Evolutionary conservation across 805 yeast species (phyloP).

Genomic region (Teunomyces aglyptinius): DNA sequence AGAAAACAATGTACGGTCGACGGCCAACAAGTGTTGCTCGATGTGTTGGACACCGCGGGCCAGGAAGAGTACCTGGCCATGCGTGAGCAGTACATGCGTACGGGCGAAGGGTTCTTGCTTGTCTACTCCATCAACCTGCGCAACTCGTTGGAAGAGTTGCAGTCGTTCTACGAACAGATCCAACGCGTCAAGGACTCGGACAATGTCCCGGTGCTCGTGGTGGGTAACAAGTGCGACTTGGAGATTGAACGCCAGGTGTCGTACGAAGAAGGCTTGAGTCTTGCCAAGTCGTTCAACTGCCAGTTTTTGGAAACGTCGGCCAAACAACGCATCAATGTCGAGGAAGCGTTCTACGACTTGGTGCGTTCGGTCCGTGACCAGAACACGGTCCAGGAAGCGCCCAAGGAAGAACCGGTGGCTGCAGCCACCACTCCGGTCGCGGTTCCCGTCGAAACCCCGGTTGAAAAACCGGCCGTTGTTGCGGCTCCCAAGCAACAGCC

Average conservation of each 20-base stretch:
- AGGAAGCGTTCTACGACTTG: slow-evolving; percentile 72
- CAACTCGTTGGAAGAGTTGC: slow-evolving; percentile 80
- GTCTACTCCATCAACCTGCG: slow-evolving; percentile 88
- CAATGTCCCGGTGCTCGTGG: slow-evolving; percentile 73
- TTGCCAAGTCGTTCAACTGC: slow-evolving; percentile 66
- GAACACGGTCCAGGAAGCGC: slow-evolving; percentile 6
- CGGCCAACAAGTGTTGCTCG: slow-evolving; percentile 58
- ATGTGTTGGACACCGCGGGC: slow-evolving; percentile 96
- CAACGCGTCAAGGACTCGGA: slow-evolving; percentile 73
- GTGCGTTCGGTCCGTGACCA: slow-evolving; percentile 53
- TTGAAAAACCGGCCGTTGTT: not conserved
- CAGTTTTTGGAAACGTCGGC: slow-evolving; percentile 92
- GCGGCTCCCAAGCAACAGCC: slow-evolving; percentile 1
- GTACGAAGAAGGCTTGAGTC: slow-evolving; percentile 55
- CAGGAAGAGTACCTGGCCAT: slow-evolving; percentile 92
- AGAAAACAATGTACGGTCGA: slow-evolving; percentile 86
- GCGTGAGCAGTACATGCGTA: slow-evolving; percentile 89
- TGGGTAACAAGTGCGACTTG: slow-evolving; percentile 76
- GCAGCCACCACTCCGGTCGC: slow-evolving; percentile 5
- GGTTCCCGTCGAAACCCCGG: not conserved
- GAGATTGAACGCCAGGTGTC: slow-evolving; percentile 75
- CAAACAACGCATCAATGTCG: slow-evolving; percentile 86
- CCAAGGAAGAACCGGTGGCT: not conserved
- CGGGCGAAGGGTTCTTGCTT: slow-evolving; percentile 90
- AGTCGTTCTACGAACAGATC: slow-evolving; percentile 75